phyloP scores from a whole-genome alignment of 352 stramenopile species.

The Thalassiosira oceanica region DNA sequence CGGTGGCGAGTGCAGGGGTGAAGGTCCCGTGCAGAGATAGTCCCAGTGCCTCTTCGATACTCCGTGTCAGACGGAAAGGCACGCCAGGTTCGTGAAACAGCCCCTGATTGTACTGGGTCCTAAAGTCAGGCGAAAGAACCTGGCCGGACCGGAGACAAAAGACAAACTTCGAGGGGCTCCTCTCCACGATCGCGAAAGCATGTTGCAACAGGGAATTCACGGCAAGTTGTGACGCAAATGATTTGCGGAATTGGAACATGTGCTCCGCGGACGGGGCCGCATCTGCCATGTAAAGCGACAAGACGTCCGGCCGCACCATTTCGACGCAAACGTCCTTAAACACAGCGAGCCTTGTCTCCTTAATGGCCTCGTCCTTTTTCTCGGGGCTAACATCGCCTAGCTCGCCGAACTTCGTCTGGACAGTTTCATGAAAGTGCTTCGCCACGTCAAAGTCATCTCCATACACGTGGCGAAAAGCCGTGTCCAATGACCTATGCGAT shows the following conservation, averaged over 20 bases:
- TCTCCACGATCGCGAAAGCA: slow-evolving; percentile 73
- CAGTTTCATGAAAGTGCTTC: slow-evolving; percentile 54
- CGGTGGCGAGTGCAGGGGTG: slow-evolving; percentile 62
- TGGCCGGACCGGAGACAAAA: slow-evolving; percentile 61
- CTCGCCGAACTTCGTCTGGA: slow-evolving; percentile 22
- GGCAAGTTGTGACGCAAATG: slow-evolving; percentile 72
- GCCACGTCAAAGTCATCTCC: slow-evolving; percentile 21
- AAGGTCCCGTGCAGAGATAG: slow-evolving; percentile 71
- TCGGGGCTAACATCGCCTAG: slow-evolving; percentile 21
- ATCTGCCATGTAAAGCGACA: slow-evolving; percentile 58
- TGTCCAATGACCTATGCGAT: slow-evolving; percentile 44
- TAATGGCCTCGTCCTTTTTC: slow-evolving; percentile 22
- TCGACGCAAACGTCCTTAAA: slow-evolving; percentile 67
- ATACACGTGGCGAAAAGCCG: slow-evolving; percentile 36
- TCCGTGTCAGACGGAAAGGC: slow-evolving; percentile 80
- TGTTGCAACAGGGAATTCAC: slow-evolving; percentile 79
- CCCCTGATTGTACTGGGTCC: slow-evolving; percentile 75
- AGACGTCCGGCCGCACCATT: slow-evolving; percentile 46
- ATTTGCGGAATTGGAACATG: slow-evolving; percentile 69
- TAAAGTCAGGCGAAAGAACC: slow-evolving; percentile 73
- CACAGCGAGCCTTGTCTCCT: slow-evolving; percentile 51
- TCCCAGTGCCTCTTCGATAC: slow-evolving; percentile 68
- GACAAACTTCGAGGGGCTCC: slow-evolving; percentile 71
- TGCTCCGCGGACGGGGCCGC: slow-evolving; percentile 53
- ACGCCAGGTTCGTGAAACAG: slow-evolving; percentile 66